Evolutionary conservation across 2,329 filamentous ascomycete species (phyloP), one percentile per base, ranked within the genome.

Genomic region (Penicillium sp.): DNA sequence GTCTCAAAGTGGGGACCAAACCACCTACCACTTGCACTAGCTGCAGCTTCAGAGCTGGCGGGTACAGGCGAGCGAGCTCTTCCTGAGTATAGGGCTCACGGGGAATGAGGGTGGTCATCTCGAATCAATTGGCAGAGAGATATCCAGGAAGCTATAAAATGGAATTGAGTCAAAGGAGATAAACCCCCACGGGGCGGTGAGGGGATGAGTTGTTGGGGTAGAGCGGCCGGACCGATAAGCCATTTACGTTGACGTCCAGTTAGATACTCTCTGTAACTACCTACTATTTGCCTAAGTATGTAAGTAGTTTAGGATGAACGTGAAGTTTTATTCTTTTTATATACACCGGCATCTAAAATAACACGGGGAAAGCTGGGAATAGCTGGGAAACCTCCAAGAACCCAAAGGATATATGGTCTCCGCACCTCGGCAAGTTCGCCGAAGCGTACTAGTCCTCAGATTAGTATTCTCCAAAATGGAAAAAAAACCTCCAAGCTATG

Each of bases 41-140:
- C 72, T 94, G 89, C 35, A 99, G 85, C 72, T 93, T 83, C 57
- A 99, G 81, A 43, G 83, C 80, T 53, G 85, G 76, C 1, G 94
- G 94, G 77, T 97, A 99, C 57, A 97, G 86, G 67, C 80, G 79
- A 42, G 82, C 80, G 48, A 97, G 84, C 81, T 97, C 92, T 57
- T 90, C 87, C 63, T 86, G 78, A 43, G 88, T 86, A 78, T 97
- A 97, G 0, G 90, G 85, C 55, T 83, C 79, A 55, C 90, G 85
- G 47, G 90, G 90, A 43, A 82, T 76, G 43, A 96, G 82, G 39
- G 88, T 88, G 13, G 92, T 89, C 93, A 97, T 97, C 39, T 50
- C 50, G 58, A 20, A 37, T 44, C 26, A 42, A 48, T 16, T 11
- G 20, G 32, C 2, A 43, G 29, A 48, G 10, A 50, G 29, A 37